Conservation (phyloP, 139 green algal genomes). For the Chlorokybus atmophyticus region DNA sequence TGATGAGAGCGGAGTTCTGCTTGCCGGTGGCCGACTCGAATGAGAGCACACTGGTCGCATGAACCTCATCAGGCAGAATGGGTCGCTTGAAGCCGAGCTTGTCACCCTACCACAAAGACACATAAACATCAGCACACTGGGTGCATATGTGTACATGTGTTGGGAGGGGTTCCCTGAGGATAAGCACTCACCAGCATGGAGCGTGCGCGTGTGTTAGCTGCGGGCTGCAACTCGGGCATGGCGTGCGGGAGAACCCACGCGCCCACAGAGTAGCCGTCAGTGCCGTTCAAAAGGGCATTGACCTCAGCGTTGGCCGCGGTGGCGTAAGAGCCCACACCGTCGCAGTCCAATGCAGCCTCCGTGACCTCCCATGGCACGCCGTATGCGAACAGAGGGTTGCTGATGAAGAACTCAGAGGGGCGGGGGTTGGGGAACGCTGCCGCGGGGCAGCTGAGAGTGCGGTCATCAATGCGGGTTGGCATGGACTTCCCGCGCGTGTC, state of each 20-base stretch:
- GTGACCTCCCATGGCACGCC: constrained; percentile 6
- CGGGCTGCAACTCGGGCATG: too few species aligned
- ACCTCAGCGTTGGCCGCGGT: not conserved
- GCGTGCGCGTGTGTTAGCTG: too few species aligned
- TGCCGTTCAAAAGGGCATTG: not conserved
- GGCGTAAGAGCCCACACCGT: constrained; percentile 12
- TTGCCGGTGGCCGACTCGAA: constrained; percentile 10
- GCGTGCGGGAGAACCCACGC: constrained; percentile 13
- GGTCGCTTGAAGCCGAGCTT: not conserved
- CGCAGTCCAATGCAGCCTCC: constrained; percentile 14
- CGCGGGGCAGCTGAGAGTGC: not conserved
- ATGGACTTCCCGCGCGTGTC: not conserved
- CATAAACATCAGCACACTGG: too few species aligned
- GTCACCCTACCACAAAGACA: not conserved
- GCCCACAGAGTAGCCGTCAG: constrained; percentile 7
- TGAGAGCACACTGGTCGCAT: constrained; percentile 4
- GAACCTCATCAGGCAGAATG: not conserved
- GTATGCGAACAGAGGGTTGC: not conserved
- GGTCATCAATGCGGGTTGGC: not conserved
- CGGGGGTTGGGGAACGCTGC: not conserved
- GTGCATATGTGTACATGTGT: too few species aligned
- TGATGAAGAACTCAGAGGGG: not conserved
- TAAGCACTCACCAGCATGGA: too few species aligned
- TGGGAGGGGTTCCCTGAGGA: too few species aligned
- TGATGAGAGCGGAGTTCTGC: constrained; percentile 8